Percentiles rank a stretch among this genome's conserved stretches.
phyloP scores from a whole-genome alignment of 1,139 yeast species.

The Yamadazyma atmosphaerica region DNA sequence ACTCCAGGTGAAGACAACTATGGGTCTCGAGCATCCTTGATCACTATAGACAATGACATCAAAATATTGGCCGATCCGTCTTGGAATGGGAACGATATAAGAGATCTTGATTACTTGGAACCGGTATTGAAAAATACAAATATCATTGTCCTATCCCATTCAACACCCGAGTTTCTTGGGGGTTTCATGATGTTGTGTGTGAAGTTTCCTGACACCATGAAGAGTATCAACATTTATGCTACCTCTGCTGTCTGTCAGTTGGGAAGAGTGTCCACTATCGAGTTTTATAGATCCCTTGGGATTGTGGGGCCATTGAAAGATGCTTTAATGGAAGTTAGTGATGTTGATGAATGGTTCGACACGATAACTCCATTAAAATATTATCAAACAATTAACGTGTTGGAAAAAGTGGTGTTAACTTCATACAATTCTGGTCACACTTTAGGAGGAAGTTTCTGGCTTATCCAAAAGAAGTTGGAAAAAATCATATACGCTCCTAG shows the following conservation, averaged over 20 bases:
- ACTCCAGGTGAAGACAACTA: constrained; percentile 31
- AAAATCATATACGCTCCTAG: constrained; percentile 84
- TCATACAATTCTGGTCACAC: constrained; percentile 93
- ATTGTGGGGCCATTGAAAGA: constrained; percentile 70
- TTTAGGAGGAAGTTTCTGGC: constrained; percentile 91
- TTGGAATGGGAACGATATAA: constrained; percentile 56
- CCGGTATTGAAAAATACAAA: constrained; percentile 54
- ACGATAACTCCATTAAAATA: constrained; percentile 68
- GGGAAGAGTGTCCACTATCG: constrained; percentile 84
- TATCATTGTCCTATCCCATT: constrained; percentile 77
- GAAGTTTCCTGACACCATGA: constrained; percentile 59
- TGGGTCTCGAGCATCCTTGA: constrained; percentile 42
- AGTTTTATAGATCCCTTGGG: constrained; percentile 71
- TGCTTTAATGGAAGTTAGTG: constrained; percentile 65
- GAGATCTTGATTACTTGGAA: constrained; percentile 45
- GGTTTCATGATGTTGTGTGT: constrained; percentile 72
- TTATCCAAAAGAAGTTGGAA: constrained; percentile 70
- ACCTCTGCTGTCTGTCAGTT: constrained; percentile 86
- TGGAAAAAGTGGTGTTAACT: constrained; percentile 62
- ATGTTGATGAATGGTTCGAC: constrained; percentile 80
- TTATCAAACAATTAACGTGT: constrained; percentile 69
- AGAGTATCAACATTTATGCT: constrained; percentile 75
- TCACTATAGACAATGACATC: constrained; percentile 47
- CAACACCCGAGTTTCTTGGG: constrained; percentile 78
- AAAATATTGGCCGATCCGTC: constrained; percentile 69